These are phyloP conservation scores for Sporisorium sorghi DNA, from an alignment of 1,284 basidiomycete genomes.

Conservation along the genomic window DNA sequence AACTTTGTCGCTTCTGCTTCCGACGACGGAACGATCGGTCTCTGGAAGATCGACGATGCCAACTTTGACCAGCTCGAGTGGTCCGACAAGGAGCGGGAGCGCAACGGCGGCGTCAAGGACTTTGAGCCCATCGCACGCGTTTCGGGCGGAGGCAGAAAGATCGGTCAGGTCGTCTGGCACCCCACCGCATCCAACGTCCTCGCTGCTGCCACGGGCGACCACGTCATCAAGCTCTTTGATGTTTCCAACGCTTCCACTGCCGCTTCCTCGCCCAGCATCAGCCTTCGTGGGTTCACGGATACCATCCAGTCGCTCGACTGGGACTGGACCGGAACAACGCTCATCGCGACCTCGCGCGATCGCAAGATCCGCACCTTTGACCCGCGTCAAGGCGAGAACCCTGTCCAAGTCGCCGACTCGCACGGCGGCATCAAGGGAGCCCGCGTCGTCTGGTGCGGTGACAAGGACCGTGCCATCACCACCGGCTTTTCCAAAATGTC, in stretches of 20 bases:
- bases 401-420: conserved; percentile 84
- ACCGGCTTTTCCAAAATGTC: conserved; percentile 95
- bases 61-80: conserved; percentile 69
- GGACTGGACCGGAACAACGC: conserved; percentile 82
- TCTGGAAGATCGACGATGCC: conserved; percentile 88
- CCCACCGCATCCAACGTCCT: conserved; percentile 89
- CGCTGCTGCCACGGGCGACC: conserved; percentile 87
- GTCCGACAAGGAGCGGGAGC: conserved; percentile 61
- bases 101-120: conserved; percentile 75
- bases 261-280: conserved; percentile 70
- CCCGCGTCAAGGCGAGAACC: conserved; percentile 80
- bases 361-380: conserved; percentile 93
- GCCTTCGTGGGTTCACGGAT: conserved; percentile 83
- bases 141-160: conserved; percentile 76
- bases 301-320: conserved; percentile 88
- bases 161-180: conserved; percentile 94
- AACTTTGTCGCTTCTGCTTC: conserved; percentile 86
- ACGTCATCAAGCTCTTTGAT: conserved; percentile 92
- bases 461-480: conserved; percentile 85
- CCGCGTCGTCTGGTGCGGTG: conserved; percentile 90
- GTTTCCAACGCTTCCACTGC: conserved; percentile 67
- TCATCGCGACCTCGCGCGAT: conserved; percentile 82
- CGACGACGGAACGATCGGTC: conserved; percentile 91
- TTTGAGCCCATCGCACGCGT: conserved; percentile 77
- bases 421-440: conserved; percentile 95